Conservation (phyloP, 306 rosid species). For the Canavalia gladiata region DNA sequence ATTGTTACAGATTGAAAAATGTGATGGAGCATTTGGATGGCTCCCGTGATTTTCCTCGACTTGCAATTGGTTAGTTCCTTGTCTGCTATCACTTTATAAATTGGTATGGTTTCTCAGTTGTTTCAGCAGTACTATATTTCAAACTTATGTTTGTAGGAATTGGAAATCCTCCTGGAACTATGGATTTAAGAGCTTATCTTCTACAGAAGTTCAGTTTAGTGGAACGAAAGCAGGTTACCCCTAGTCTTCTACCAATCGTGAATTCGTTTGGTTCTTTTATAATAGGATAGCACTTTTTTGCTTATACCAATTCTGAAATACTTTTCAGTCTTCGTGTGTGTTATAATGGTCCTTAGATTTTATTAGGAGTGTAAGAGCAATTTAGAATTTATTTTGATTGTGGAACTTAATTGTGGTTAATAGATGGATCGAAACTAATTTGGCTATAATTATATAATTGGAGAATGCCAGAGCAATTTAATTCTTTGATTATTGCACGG, state of each 20-base stretch:
- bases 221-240: slow-evolving; percentile 76
- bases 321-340: not conserved
- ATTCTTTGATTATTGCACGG: not conserved
- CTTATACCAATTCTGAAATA: slow-evolving; percentile 9
- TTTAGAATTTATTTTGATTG: not conserved
- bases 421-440: slow-evolving; percentile 1
- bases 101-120: not conserved
- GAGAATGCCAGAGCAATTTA: slow-evolving; percentile 11
- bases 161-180: slow-evolving; percentile 86
- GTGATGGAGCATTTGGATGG: slow-evolving; percentile 89
- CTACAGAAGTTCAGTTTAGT: slow-evolving; percentile 78
- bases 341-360: slow-evolving; percentile 17
- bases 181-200: slow-evolving; percentile 90
- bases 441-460: not conserved
- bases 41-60: slow-evolving; percentile 81
- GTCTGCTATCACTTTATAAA: slow-evolving; percentile 14
- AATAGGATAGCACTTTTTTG: slow-evolving; percentile 4
- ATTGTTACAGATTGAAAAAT: slow-evolving; percentile 76
- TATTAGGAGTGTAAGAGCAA: not conserved
- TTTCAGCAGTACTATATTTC: slow-evolving; percentile 34
- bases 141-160: slow-evolving; percentile 65
- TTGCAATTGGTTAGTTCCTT: slow-evolving; percentile 76
- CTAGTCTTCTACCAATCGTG: slow-evolving; percentile 11
- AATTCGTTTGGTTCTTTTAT: slow-evolving; percentile 18
- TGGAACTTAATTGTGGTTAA: slow-evolving; percentile 18